Evolutionary conservation across 73 alveolate species (phyloP).

Genomic region (Halteria grandinella): DNA sequence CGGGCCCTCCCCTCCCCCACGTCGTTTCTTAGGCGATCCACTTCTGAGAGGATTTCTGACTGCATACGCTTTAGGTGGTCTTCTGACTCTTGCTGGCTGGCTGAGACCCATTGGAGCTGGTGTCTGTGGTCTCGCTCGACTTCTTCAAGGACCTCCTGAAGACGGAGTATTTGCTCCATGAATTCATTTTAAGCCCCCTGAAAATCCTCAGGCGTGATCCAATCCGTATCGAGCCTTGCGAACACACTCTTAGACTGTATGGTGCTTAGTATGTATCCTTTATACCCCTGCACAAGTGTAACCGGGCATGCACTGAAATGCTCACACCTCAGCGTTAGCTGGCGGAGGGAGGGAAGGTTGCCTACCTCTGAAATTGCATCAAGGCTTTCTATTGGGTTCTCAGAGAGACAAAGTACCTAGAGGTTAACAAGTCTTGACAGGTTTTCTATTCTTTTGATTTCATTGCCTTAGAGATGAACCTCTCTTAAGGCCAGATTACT

Average conservation of each 20-base stretch:
- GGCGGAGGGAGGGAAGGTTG: constrained; percentile 25
- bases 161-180: constrained; percentile 62
- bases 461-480: constrained; percentile 65
- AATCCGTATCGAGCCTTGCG: constrained; percentile 56
- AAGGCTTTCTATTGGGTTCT: constrained; percentile 57
- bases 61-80: constrained; percentile 50
- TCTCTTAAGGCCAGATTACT: constrained; percentile 51
- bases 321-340: constrained; percentile 55
- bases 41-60: constrained; percentile 58
- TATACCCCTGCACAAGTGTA: constrained; percentile 58
- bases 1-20: constrained; percentile 69
- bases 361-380: constrained; percentile 55
- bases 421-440: constrained; percentile 50
- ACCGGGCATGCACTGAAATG: constrained; percentile 70
- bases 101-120: constrained; percentile 45
- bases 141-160: constrained; percentile 57
- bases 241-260: constrained; percentile 11
- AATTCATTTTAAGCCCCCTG: constrained; percentile 62
- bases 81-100: constrained; percentile 75
- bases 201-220: constrained; percentile 31
- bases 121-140: constrained; percentile 75
- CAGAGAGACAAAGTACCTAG: constrained; percentile 48
- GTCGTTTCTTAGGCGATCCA: constrained; percentile 69
- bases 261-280: constrained; percentile 65
- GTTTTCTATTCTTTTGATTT: constrained; percentile 57